Percentiles rank a stretch among this genome's conserved stretches.
phyloP scores from a whole-genome alignment of 2,329 filamentous ascomycete species.

The Stylonectria norvegica region DNA sequence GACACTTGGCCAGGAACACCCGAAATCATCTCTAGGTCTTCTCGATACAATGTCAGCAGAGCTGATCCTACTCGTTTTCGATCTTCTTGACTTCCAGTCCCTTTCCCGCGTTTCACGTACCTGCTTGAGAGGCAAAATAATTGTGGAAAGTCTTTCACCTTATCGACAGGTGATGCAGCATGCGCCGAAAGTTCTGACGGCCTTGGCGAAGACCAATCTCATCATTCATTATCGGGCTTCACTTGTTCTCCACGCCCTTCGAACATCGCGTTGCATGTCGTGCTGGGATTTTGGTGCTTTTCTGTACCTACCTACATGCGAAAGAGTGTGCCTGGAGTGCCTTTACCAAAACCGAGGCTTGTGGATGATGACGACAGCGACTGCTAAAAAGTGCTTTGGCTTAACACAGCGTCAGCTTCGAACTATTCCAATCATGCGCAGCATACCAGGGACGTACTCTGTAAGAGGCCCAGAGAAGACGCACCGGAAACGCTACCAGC shows the following conservation, averaged over 20 bases:
- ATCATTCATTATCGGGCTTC: conserved; percentile 21
- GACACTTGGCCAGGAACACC: too few species aligned
- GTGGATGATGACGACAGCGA: conserved; percentile 22
- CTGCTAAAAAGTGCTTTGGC: conserved; percentile 25
- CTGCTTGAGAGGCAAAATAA: conserved; percentile 22
- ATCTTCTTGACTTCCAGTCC: conserved; percentile 29
- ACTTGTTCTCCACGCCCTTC: conserved; percentile 20
- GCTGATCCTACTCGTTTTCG: conserved; percentile 22
- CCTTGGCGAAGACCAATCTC: conserved; percentile 23
- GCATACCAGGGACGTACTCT: conserved; percentile 23
- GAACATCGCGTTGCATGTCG: conserved; percentile 24
- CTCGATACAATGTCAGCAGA: conserved; percentile 27
- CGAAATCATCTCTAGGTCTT: conserved; percentile 26
- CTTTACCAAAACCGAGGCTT: conserved; percentile 25
- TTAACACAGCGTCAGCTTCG: conserved; percentile 20
- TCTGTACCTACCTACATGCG: conserved; percentile 31
- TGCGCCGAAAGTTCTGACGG: conserved; percentile 26
- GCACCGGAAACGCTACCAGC: conserved; percentile 12
- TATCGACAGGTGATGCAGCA: conserved; percentile 43
- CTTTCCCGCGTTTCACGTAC: conserved; percentile 27
- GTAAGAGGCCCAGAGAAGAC: conserved; percentile 15
- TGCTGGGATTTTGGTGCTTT: conserved; percentile 30
- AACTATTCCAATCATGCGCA: conserved; percentile 20
- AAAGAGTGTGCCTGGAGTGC: conserved; percentile 31
- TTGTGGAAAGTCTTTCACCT: conserved; percentile 30